A percentile compares a stretch with the other conserved stretches of the same genome.
Conservation (phyloP, 2,329 filamentous ascomycete species). For the Fusarium nodosum region DNA sequence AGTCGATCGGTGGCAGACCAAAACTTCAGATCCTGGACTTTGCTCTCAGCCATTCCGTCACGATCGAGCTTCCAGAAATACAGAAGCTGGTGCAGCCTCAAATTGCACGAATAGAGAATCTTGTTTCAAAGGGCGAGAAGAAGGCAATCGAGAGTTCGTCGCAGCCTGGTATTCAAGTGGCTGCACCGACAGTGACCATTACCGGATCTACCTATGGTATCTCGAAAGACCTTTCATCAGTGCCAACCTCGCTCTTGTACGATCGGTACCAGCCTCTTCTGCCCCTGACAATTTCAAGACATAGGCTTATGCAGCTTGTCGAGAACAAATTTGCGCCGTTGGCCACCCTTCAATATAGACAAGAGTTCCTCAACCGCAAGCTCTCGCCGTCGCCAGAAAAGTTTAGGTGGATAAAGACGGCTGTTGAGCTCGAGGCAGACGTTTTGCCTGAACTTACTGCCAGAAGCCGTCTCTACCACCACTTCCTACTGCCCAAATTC, state of each 20-base stretch:
- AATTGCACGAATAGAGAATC: constrained; percentile 44
- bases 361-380: constrained; percentile 54
- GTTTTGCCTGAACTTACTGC: constrained; percentile 56
- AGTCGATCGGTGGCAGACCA: constrained; percentile 10
- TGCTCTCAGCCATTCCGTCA: constrained; percentile 56
- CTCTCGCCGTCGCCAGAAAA: constrained; percentile 27
- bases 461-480: constrained; percentile 55
- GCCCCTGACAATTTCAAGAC: constrained; percentile 54
- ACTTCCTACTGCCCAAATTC: constrained; percentile 49
- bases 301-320: constrained; percentile 55
- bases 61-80: constrained; percentile 53
- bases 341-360: constrained; percentile 56
- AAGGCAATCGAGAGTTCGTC: constrained; percentile 17
- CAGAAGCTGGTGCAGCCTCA: constrained; percentile 49
- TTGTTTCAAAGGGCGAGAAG: constrained; percentile 34
- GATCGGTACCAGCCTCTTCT: constrained; percentile 58
- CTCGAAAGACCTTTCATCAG: constrained; percentile 45
- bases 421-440: constrained; percentile 50
- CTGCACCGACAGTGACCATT: constrained; percentile 56
- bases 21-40: constrained; percentile 56
- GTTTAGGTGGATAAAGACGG: constrained; percentile 46
- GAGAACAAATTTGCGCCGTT: constrained; percentile 57
- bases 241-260: constrained; percentile 52
- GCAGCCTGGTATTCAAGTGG: constrained; percentile 38
- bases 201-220: constrained; percentile 59